phyloP scores from a whole-genome alignment of 768 basidiomycete species.

The Tricholomella constricta region DNA sequence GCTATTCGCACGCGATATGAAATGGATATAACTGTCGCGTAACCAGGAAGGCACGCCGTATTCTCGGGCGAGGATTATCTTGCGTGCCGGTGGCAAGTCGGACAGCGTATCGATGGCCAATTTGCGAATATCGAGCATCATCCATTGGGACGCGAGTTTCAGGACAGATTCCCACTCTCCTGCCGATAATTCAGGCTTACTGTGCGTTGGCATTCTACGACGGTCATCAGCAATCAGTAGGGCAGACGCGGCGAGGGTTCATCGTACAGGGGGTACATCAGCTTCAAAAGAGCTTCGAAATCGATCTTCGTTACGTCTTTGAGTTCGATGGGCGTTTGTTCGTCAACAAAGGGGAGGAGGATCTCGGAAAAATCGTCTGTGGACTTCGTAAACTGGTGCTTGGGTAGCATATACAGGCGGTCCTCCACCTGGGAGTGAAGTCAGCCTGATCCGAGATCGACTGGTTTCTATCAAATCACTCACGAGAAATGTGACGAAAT shows the following conservation, averaged over 20 bases:
- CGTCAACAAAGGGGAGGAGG: neutral
- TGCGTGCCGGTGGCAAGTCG: neutral
- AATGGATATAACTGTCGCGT: neutral
- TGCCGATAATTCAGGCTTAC: neutral
- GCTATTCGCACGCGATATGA: neutral
- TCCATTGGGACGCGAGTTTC: slow-evolving; percentile 13
- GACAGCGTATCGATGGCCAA: neutral
- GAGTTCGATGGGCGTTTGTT: neutral
- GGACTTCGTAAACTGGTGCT: slow-evolving; percentile 2
- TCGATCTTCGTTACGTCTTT: neutral
- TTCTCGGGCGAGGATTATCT: slow-evolving; percentile 2
- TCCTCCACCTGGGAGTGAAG: neutral
- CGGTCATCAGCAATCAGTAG: neutral
- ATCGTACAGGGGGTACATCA: slow-evolving; percentile 14
- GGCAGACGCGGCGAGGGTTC: neutral
- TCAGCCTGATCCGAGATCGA: neutral
- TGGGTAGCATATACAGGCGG: slow-evolving; percentile 5
- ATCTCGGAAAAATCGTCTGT: neutral
- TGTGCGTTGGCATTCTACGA: neutral
- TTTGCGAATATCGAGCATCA: slow-evolving; percentile 9
- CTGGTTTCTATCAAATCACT: neutral
- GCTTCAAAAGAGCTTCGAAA: slow-evolving; percentile 7
- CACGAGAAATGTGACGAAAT: slow-evolving; percentile 2
- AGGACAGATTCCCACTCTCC: slow-evolving; percentile 13
- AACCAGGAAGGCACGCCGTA: neutral